phyloP scores from a whole-genome alignment of 169 alveolate species.

The Plasmodium berghei region DNA sequence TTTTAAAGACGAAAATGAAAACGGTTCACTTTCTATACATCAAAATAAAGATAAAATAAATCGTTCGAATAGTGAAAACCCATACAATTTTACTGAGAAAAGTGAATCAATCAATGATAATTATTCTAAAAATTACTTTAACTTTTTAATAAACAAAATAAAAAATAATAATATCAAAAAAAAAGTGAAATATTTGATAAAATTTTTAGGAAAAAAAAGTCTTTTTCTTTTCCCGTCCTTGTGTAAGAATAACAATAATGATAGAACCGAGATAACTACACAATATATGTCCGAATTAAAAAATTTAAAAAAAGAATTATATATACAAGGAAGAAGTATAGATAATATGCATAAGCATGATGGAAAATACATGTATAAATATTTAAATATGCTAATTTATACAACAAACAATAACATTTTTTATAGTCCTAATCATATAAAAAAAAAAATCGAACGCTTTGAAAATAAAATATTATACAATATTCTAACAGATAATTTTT shows the following conservation, averaged over 20 bases:
- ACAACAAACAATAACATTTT: constrained; percentile 36
- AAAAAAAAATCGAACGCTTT: constrained; percentile 41
- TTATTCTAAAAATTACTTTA: constrained; percentile 4
- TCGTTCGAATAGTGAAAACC: no score
- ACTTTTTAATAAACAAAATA: constrained; percentile 12
- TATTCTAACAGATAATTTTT: constrained; percentile 41
- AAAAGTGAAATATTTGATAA: constrained; percentile 30
- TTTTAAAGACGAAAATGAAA: not conserved
- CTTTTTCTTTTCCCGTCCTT: constrained; percentile 33
- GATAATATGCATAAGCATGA: constrained; percentile 35
- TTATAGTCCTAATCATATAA: constrained; percentile 32
- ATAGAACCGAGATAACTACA: not conserved
- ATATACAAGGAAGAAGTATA: constrained; percentile 36
- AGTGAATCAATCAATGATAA: not conserved
- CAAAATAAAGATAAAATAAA: not conserved
- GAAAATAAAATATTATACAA: constrained; percentile 38
- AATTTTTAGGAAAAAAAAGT: constrained; percentile 20
- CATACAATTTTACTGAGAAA: no score
- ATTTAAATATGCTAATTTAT: constrained; percentile 25
- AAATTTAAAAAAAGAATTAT: constrained; percentile 32
- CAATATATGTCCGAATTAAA: constrained; percentile 24
- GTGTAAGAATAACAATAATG: not conserved
- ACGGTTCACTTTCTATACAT: no score
- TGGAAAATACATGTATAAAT: constrained; percentile 38
- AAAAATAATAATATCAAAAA: constrained; percentile 2